Evolutionary conservation across 805 yeast genomes (phyloP), one percentile per base, ranked within the genome.

Genomic region (fission yeast (Schizosaccharomyces pombe)): DNA sequence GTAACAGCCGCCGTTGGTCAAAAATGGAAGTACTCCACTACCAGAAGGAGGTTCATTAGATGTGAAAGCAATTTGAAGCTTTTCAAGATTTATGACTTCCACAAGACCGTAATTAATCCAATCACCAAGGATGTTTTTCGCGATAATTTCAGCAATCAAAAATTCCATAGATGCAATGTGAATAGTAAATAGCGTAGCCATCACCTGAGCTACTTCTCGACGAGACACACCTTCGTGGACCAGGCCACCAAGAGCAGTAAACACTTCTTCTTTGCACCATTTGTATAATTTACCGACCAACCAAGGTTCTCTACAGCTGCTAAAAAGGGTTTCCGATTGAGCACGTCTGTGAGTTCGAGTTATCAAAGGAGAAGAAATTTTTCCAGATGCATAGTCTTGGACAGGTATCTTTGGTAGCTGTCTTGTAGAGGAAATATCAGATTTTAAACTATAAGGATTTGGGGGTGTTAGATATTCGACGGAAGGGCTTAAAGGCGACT

Each of bases 1-100:
- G 24, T 49, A 49, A 16, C 53, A 49, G 9, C 53, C 53, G n/a
- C 53, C 53, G 12, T 22, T 49, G 3, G 39, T 30, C 22, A 49
- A 30, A 19, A 19, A 12, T 5, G 53, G 53, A 4, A 49, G 34
- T 1, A 49, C 53, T 5, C 53, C 53, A 28, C 26, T n/a, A n/a
- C 3, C 4, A 2, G 24, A 19, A 24, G 33, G 31, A 49, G 14
- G 14, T 19, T 49, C 9, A 16, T 49, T 12, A 49, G n/a, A 19
- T 19, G 4, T 30, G 30, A 49, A 49, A 1, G 11, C 26, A 16
- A 43, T 43, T 16, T 4, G 26, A 4, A 43, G 31, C 30, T 43
- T 43, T 43, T 43, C 49, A 43, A 43, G 30, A n/a, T 43, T 43
- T 8, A 12, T 19, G 14, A 43, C 49, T 4, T 43, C 26, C 49